phyloP scores from a whole-genome alignment of 345 rosid genomes.

The Arabidopsis thaliana region DNA sequence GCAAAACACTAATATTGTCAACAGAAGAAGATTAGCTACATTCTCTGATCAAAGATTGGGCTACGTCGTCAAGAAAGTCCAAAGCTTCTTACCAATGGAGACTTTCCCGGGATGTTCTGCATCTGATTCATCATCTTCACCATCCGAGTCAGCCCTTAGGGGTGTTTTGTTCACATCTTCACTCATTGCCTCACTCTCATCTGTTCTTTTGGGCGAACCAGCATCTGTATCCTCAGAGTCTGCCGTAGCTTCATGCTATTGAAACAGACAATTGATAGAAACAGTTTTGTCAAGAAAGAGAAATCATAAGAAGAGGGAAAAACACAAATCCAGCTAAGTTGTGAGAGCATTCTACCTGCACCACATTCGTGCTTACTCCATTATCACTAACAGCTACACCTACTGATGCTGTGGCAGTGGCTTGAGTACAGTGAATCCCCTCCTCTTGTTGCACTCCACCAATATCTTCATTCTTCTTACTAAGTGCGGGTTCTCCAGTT shows the following conservation, averaged over 20 bases:
- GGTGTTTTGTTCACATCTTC: conserved; percentile 85
- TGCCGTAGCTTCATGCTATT: conserved; percentile 54
- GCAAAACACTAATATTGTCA: conserved; percentile 39
- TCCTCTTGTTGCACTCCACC: conserved; percentile 48
- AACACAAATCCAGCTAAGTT: conserved; percentile 15
- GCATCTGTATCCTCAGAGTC: conserved; percentile 53
- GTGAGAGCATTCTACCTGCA: conserved; percentile 53
- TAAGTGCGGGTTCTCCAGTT: conserved; percentile 7
- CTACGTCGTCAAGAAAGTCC: conserved; percentile 89
- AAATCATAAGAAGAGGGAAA: neutral
- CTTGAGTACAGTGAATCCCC: conserved; percentile 46
- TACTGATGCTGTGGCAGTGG: conserved; percentile 50
- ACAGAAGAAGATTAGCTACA: conserved; percentile 38
- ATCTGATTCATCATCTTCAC: conserved; percentile 61
- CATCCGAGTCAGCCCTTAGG: conserved; percentile 51
- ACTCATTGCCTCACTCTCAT: conserved; percentile 55
- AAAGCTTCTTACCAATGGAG: conserved; percentile 88
- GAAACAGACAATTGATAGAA: conserved; percentile 3
- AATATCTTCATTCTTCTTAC: conserved; percentile 45
- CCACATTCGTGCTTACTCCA: conserved; percentile 56
- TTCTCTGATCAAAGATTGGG: conserved; percentile 23
- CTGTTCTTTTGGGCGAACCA: conserved; percentile 48
- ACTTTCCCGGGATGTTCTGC: conserved; percentile 74
- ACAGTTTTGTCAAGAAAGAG: conserved; percentile 19
- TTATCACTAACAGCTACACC: conserved; percentile 60